Evolutionary conservation across 305 asterid species (phyloP).

Genomic region (Stenogyne calaminthoides): DNA sequence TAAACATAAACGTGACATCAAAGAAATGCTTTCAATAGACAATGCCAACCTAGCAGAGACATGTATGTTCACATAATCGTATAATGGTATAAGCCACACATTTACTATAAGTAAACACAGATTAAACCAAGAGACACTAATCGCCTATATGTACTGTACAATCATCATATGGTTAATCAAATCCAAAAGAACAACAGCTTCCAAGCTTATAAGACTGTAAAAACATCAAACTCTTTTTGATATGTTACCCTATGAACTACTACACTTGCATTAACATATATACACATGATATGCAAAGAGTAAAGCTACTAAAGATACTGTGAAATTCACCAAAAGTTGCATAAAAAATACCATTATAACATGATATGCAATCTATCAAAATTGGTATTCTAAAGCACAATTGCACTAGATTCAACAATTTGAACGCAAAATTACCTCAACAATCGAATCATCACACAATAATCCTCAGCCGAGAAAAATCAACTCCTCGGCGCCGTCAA

Average conservation of each 20-base stretch:
- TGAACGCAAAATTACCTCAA: slow-evolving; percentile 20
- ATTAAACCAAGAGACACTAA: slow-evolving; percentile 4
- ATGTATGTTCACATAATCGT: background rate
- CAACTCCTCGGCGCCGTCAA: slow-evolving; percentile 60
- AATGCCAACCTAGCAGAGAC: background rate
- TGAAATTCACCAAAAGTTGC: background rate
- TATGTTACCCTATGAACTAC: background rate
- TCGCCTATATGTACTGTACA: background rate
- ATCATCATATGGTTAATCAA: background rate
- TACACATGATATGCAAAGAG: background rate
- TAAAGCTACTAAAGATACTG: background rate
- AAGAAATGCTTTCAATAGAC: background rate
- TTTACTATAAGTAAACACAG: background rate
- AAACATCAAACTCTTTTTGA: background rate
- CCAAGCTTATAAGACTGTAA: background rate
- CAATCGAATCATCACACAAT: background rate
- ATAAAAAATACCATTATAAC: background rate
- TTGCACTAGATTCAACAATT: too few relatives aligned
- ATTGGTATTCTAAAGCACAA: background rate
- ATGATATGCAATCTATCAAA: background rate
- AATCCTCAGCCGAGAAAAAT: slow-evolving; percentile 47
- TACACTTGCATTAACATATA: background rate
- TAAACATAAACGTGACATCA: background rate
- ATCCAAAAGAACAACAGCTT: background rate
- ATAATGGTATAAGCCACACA: background rate